A percentile compares a stretch with the other conserved stretches of the same genome.
These are phyloP conservation scores for Tilletia walkeri DNA, from an alignment of 1,284 basidiomycete genomes.

Conservation along the genomic window DNA sequence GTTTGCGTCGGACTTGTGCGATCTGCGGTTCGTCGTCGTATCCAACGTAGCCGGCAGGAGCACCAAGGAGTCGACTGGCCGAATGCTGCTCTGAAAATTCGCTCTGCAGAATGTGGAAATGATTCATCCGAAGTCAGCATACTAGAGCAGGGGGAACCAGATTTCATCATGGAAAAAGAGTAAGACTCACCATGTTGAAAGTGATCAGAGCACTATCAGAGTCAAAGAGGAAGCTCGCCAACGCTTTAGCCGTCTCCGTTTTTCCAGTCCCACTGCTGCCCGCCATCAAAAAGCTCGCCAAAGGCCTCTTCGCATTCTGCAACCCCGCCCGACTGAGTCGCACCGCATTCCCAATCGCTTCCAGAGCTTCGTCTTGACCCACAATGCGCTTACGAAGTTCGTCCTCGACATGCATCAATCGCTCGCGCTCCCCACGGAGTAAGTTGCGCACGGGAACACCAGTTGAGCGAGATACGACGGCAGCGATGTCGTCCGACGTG, in stretches of 20 bases:
- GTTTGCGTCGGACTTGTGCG: slow-evolving; percentile 31
- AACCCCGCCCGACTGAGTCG: slow-evolving; percentile 85
- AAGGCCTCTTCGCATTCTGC: slow-evolving; percentile 78
- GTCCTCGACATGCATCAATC: slow-evolving; percentile 85
- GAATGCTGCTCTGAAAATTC: slow-evolving; percentile 85
- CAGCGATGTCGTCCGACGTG: slow-evolving; percentile 80
- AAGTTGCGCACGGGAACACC: slow-evolving; percentile 88
- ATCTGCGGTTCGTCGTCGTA: slow-evolving; percentile 54
- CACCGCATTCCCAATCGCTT: slow-evolving; percentile 79
- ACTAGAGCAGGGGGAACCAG: too few relatives aligned
- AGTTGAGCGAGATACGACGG: slow-evolving; percentile 78
- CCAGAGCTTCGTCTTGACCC: slow-evolving; percentile 80
- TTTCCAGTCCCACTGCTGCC: slow-evolving; percentile 79
- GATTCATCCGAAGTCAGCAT: too few relatives aligned
- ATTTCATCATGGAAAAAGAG: too few relatives aligned
- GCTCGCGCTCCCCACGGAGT: slow-evolving; percentile 83
- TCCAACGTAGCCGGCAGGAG: slow-evolving; percentile 68
- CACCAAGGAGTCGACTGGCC: slow-evolving; percentile 82
- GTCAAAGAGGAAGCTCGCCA: slow-evolving; percentile 81
- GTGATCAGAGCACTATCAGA: slow-evolving; percentile 74
- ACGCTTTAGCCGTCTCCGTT: slow-evolving; percentile 82
- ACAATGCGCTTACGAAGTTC: slow-evolving; percentile 72
- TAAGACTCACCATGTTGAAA: slow-evolving; percentile 21
- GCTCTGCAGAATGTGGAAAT: too few relatives aligned
- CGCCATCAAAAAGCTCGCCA: slow-evolving; percentile 87